Percentiles rank a stretch among this genome's conserved stretches.
These are phyloP conservation scores for Saccharomycopsis guyanensis DNA, from an alignment of 805 yeast genomes.

Conservation along the genomic window DNA sequence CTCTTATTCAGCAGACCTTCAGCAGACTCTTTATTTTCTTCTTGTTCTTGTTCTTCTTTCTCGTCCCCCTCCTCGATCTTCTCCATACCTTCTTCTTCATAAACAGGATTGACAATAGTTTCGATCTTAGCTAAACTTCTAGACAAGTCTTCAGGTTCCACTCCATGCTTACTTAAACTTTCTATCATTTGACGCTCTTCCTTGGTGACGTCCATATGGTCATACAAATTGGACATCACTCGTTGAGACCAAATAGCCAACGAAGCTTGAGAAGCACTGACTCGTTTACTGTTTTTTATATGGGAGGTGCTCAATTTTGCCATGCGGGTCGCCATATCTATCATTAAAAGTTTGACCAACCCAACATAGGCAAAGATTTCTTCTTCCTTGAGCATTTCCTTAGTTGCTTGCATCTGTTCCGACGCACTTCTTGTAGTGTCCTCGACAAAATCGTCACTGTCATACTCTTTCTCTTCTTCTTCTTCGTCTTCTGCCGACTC, in stretches of 20 bases:
- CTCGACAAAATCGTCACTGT: conserved; percentile 30
- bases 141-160: conserved; percentile 64
- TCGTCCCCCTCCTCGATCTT: conserved; percentile 16
- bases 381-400: conserved; percentile 67
- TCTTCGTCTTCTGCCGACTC: conserved; percentile 32
- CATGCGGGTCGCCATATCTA: conserved; percentile 75
- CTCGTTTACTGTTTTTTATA: conserved; percentile 44
- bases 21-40: background rate
- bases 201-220: conserved; percentile 69
- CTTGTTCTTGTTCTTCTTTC: conserved; percentile 7
- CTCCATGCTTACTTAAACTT: conserved; percentile 74
- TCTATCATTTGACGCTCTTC: conserved; percentile 86
- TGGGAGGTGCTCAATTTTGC: conserved; percentile 42
- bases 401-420: conserved; percentile 74
- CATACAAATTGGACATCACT: conserved; percentile 62
- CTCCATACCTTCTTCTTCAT: conserved; percentile 22
- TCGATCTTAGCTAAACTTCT: conserved; percentile 48
- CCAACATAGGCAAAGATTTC: conserved; percentile 93
- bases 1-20: too few species aligned
- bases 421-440: conserved; percentile 35
- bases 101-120: conserved; percentile 44
- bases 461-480: conserved; percentile 29
- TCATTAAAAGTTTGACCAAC: conserved; percentile 62
- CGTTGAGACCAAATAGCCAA: conserved; percentile 80
- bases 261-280: conserved; percentile 65